Conservation (phyloP, 768 basidiomycete species). For the Hirschioporus abietinus region DNA sequence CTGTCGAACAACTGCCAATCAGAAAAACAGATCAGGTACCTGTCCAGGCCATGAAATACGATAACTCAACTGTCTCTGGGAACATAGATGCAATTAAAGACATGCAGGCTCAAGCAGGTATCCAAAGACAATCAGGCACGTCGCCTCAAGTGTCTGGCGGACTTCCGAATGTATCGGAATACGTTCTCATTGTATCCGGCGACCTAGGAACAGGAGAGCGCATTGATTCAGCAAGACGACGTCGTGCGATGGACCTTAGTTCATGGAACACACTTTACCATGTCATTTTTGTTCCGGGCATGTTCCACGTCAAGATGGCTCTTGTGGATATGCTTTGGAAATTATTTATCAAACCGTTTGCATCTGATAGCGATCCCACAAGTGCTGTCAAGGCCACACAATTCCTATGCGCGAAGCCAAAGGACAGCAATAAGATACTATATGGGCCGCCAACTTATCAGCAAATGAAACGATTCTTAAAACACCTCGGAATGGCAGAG, state of each 20-base stretch:
- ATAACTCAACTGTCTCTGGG: conserved; percentile 16
- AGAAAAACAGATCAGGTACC: conserved; percentile 17
- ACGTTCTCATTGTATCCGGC: conserved; percentile 17
- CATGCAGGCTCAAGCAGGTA: conserved; percentile 15
- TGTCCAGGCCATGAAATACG: conserved; percentile 17
- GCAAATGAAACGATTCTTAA: conserved; percentile 30
- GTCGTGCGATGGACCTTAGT: conserved; percentile 14
- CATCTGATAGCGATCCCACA: conserved; percentile 16
- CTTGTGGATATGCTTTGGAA: conserved; percentile 21
- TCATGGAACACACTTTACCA: conserved; percentile 16
- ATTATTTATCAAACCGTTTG: conserved; percentile 18
- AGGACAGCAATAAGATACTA: conserved; percentile 27
- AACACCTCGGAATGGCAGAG: conserved; percentile 22
- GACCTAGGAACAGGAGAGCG: conserved; percentile 20
- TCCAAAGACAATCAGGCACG: conserved; percentile 1
- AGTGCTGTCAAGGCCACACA: conserved; percentile 20
- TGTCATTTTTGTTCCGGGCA: conserved; percentile 19
- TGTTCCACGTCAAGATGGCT: conserved; percentile 31
- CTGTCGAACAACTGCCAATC: conserved; percentile 17
- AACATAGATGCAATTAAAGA: conserved; percentile 21
- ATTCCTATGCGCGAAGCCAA: conserved; percentile 18
- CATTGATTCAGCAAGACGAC: conserved; percentile 10
- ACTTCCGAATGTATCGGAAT: conserved; percentile 10
- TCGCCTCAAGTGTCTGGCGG: conserved; percentile 3
- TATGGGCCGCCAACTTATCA: conserved; percentile 28